These are phyloP conservation scores for Penicillium robsamsonii DNA, from an alignment of 495 filamentous ascomycete species.

Conservation along the genomic window DNA sequence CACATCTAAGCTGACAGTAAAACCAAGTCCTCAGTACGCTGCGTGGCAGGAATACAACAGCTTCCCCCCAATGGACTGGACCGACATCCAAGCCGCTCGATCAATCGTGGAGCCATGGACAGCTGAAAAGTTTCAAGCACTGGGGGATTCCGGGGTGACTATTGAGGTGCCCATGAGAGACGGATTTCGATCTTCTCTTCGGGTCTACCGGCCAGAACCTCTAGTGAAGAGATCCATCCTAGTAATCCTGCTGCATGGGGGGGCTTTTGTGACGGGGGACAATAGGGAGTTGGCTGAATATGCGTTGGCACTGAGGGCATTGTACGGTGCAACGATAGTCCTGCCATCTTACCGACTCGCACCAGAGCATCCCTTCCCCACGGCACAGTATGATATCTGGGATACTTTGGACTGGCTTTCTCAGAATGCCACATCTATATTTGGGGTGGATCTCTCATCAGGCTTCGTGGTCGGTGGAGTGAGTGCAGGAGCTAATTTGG, in stretches of 20 bases:
- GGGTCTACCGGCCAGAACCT: background rate
- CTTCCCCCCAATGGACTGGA: too few species aligned
- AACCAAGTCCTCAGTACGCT: too few species aligned
- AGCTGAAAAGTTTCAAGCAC: too few species aligned
- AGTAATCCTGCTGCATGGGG: background rate
- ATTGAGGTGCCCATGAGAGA: too few species aligned
- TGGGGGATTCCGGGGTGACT: too few species aligned
- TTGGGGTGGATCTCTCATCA: conserved; percentile 12
- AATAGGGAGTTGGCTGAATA: background rate
- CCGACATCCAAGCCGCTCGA: too few species aligned
- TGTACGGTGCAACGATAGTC: background rate
- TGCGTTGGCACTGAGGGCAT: background rate
- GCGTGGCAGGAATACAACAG: too few species aligned
- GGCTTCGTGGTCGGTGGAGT: conserved; percentile 21
- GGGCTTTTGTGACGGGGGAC: background rate
- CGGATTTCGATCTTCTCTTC: background rate
- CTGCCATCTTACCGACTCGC: conserved; percentile 17
- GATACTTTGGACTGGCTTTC: conserved; percentile 20
- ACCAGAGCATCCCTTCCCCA: conserved; percentile 18
- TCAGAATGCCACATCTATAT: conserved; percentile 9
- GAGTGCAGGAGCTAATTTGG: conserved; percentile 15
- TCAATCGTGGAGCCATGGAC: too few species aligned
- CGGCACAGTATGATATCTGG: conserved; percentile 16
- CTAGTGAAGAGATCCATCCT: background rate
- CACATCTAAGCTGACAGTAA: too few species aligned